Evolutionary conservation across 352 stramenopile genomes (phyloP).

Genomic region (Globisporangium paroecandrum): DNA sequence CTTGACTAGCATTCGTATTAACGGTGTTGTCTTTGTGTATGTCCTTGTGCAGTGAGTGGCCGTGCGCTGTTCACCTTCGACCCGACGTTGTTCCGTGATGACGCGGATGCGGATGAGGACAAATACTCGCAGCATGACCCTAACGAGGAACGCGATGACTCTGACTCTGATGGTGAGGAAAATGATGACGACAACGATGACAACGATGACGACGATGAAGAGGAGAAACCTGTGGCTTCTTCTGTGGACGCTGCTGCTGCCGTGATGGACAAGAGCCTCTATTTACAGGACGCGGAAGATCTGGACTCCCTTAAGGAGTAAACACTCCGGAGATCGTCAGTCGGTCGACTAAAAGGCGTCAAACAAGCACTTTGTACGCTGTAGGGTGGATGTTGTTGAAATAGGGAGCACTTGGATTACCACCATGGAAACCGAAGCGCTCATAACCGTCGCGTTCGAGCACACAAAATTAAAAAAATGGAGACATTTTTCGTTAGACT

Average conservation of each 20-base stretch:
- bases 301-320: slow-evolving; percentile 78
- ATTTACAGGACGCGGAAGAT: slow-evolving; percentile 76
- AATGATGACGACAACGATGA: slow-evolving; percentile 72
- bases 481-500: slow-evolving; percentile 16
- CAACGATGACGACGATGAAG: slow-evolving; percentile 27
- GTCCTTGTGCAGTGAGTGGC: slow-evolving; percentile 72
- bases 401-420: slow-evolving; percentile 1
- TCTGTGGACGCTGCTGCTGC: slow-evolving; percentile 48
- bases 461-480: slow-evolving; percentile 15
- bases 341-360: slow-evolving; percentile 15
- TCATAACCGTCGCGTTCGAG: slow-evolving; percentile 6
- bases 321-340: slow-evolving; percentile 14
- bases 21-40: slow-evolving; percentile 20
- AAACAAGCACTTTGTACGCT: slow-evolving; percentile 20
- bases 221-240: slow-evolving; percentile 40
- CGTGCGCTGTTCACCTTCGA: slow-evolving; percentile 90
- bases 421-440: neutral
- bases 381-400: slow-evolving; percentile 24
- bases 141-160: slow-evolving; percentile 33
- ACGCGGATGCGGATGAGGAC: slow-evolving; percentile 86
- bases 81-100: slow-evolving; percentile 88
- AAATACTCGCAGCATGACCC: slow-evolving; percentile 71
- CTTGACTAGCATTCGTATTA: slow-evolving; percentile 8
- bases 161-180: slow-evolving; percentile 27
- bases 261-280: slow-evolving; percentile 83